Percentiles rank a stretch among this genome's conserved stretches.
These are phyloP conservation scores for Melocanna baccifera DNA, from an alignment of 176 grass and related monocot species.

Conservation along the genomic window DNA sequence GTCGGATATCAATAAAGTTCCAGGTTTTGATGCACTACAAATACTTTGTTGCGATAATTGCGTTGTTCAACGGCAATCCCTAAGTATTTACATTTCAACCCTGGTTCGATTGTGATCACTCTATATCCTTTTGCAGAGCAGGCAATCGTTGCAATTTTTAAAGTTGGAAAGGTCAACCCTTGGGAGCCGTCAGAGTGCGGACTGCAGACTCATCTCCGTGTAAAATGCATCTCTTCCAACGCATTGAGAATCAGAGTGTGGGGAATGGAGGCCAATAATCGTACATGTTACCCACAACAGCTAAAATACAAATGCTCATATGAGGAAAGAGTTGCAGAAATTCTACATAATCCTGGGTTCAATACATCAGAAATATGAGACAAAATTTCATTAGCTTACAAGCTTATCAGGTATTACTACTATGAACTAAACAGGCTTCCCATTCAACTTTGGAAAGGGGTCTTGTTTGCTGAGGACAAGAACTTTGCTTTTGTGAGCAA, in stretches of 20 bases:
- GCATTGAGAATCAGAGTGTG: background rate
- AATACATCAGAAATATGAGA: background rate
- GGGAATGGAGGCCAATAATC: background rate
- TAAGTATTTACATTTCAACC: background rate
- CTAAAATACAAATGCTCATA: slow-evolving; percentile 12
- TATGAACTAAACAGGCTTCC: slow-evolving; percentile 55
- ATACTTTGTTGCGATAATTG: background rate
- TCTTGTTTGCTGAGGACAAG: slow-evolving; percentile 95
- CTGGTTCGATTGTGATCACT: background rate
- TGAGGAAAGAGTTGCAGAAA: background rate
- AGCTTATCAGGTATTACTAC: background rate
- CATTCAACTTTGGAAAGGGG: slow-evolving; percentile 85
- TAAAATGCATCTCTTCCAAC: background rate
- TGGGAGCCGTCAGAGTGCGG: no score
- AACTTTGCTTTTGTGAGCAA: slow-evolving; percentile 95
- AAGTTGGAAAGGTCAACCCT: no score
- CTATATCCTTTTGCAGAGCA: background rate
- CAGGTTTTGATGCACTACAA: background rate
- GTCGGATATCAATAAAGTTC: background rate
- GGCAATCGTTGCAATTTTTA: background rate
- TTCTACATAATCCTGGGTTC: background rate
- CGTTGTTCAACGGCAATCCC: background rate
- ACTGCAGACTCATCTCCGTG: background rate
- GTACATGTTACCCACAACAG: slow-evolving; percentile 4
- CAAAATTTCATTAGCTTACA: background rate